Evolutionary conservation across 2,329 filamentous ascomycete species (phyloP).

Genomic region (Salinomyces thailandicus): DNA sequence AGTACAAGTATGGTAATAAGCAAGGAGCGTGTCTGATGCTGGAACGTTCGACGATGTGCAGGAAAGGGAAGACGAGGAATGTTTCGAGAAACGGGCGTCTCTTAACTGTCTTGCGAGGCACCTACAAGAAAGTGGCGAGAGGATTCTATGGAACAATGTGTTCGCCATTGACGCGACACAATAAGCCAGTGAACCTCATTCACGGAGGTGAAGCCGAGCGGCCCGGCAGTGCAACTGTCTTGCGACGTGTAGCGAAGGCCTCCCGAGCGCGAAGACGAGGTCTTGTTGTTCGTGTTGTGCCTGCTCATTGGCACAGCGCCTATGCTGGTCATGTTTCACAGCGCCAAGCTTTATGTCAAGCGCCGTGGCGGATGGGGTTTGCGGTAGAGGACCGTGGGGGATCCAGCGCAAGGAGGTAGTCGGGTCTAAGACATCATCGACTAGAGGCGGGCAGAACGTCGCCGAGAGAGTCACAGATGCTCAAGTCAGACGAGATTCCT

Average conservation of each 20-base stretch:
- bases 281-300: neutral
- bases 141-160: neutral
- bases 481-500: no score
- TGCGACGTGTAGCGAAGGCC: neutral
- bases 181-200: neutral
- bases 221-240: no score
- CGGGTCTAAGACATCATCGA: neutral
- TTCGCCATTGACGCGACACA: conserved; percentile 1
- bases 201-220: neutral
- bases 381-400: neutral
- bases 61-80: neutral
- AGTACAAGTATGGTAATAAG: neutral
- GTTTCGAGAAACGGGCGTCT: neutral
- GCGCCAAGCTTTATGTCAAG: conserved; percentile 1
- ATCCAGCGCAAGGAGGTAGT: neutral
- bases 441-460: neutral
- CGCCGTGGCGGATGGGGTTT: neutral
- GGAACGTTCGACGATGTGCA: neutral
- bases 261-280: neutral
- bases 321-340: neutral
- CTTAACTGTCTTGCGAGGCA: no score
- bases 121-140: neutral
- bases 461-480: neutral
- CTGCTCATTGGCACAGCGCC: neutral
- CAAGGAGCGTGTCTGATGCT: conserved; percentile 1